These are phyloP conservation scores for Dothideomycetidae sp. DNA, from an alignment of 2,329 filamentous ascomycete genomes.

Conservation along the genomic window DNA sequence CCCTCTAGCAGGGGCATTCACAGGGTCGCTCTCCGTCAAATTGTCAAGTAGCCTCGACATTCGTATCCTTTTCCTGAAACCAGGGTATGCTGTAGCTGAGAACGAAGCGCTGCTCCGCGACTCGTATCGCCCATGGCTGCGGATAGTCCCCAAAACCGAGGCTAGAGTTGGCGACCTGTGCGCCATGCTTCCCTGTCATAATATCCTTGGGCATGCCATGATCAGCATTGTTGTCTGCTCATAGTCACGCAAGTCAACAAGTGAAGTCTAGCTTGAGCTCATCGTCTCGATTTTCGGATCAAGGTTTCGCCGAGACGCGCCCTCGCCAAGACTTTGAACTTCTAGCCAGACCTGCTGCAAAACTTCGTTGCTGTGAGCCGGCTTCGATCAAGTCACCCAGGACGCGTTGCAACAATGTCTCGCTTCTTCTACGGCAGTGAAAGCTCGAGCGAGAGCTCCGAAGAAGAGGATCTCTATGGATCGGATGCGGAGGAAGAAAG, in stretches of 20 bases:
- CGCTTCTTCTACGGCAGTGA: constrained; percentile 94
- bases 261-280: neutral
- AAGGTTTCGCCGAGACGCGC: neutral
- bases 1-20: neutral
- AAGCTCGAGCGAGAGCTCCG: constrained; percentile 91
- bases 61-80: neutral
- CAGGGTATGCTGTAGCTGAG: too few relatives aligned
- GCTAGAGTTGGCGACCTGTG: neutral
- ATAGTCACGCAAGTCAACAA: neutral
- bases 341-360: neutral
- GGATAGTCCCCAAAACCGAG: neutral
- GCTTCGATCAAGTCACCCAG: neutral
- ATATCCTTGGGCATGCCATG: neutral
- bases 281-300: neutral
- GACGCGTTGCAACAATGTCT: constrained; percentile 52
- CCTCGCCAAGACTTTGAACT: neutral
- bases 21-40: neutral
- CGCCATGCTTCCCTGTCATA: neutral
- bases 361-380: neutral
- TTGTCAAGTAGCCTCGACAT: neutral
- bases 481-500: constrained; percentile 53
- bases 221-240: neutral
- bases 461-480: constrained; percentile 89
- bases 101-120: neutral
- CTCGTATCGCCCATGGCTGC: neutral